Evolutionary conservation across 495 filamentous ascomycete genomes (phyloP).

Genomic region (Aspergillus asperescens): DNA sequence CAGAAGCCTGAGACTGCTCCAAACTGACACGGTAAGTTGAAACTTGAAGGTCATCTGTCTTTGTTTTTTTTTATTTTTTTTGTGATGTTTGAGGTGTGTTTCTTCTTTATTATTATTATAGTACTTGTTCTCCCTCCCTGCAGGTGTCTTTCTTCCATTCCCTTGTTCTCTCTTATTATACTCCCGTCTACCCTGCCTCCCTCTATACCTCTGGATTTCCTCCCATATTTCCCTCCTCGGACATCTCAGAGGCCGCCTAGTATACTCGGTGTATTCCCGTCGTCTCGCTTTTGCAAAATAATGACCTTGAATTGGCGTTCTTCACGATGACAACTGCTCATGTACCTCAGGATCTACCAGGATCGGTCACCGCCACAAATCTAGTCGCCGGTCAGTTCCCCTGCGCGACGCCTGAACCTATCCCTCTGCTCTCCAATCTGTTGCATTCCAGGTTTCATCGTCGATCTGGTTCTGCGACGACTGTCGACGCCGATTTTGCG

Average conservation of each 20-base stretch:
- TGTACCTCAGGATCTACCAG: slow-evolving; percentile 26
- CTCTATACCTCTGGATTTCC: background rate
- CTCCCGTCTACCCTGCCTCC: background rate
- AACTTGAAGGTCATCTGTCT: slow-evolving; percentile 2
- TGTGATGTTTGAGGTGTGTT: background rate
- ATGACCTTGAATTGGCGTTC: slow-evolving; percentile 18
- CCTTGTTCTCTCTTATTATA: slow-evolving; percentile 5
- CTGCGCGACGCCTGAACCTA: slow-evolving; percentile 16
- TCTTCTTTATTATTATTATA: background rate
- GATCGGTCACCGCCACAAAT: slow-evolving; percentile 20
- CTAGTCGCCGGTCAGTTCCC: slow-evolving; percentile 20
- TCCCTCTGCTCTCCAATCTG: slow-evolving; percentile 25
- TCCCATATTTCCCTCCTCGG: background rate
- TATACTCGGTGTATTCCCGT: background rate
- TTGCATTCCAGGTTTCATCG: slow-evolving; percentile 26
- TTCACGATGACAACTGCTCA: slow-evolving; percentile 35
- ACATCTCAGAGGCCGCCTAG: background rate
- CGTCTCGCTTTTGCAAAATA: slow-evolving; percentile 7
- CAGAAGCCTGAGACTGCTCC: background rate
- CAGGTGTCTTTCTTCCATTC: background rate
- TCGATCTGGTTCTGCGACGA: slow-evolving; percentile 13
- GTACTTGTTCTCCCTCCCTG: background rate
- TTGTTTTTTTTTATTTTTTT: slow-evolving; percentile 1
- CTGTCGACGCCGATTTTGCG: slow-evolving; percentile 17
- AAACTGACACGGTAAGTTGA: background rate